Evolutionary conservation across 106 monocot genomes (phyloP), one percentile per base, ranked within the genome.

Genomic region (Ottelia alismoides): DNA sequence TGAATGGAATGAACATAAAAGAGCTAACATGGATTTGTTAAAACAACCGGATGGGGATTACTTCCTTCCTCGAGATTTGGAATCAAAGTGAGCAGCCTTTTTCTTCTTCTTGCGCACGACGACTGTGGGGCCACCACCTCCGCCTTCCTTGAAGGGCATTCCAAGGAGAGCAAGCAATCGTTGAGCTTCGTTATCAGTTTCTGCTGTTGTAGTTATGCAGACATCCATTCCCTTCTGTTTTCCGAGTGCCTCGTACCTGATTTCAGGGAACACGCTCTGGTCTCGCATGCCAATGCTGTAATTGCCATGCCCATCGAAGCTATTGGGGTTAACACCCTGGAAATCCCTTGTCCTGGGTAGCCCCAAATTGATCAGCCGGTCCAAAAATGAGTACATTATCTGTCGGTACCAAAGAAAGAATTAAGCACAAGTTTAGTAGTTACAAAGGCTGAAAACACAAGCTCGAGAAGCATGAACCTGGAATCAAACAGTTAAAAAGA

Each of bases 301-400:
- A 58, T 98, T 98, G n/a, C 96, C 96, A 49, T 78, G 78, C 52
- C 96, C 85, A 32, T 98, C 96, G 17, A 89, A 89, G 48, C 96
- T 98, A 63, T 82, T 85, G 0, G 84, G 85, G 53, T 82, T 98
- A 11, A 79, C 47, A 30, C 96, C 96, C 65, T 85, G 96, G 58
- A 98, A 98, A 61, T 98, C 96, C 30, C 79, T 73, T 2, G 84
- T 85, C 56, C 96, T 71, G 14, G 96, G 89, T 20, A 98, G 63
- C 9, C 73, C 82, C 56, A 89, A 29, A 69, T 98, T 98, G 56
- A 89, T 73, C 21, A 98, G 74, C 52, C 96, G 73, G 51, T 98
- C 96, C 0, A 98, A 82, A 61, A 98, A 98, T 1, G 78, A 74
- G 58, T 75, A 89, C 89, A 98, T 98, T 27, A 85, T 61, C 96